phyloP scores from a whole-genome alignment of 192 early-diverging fungal species.

The Allomyces javanicus region DNA sequence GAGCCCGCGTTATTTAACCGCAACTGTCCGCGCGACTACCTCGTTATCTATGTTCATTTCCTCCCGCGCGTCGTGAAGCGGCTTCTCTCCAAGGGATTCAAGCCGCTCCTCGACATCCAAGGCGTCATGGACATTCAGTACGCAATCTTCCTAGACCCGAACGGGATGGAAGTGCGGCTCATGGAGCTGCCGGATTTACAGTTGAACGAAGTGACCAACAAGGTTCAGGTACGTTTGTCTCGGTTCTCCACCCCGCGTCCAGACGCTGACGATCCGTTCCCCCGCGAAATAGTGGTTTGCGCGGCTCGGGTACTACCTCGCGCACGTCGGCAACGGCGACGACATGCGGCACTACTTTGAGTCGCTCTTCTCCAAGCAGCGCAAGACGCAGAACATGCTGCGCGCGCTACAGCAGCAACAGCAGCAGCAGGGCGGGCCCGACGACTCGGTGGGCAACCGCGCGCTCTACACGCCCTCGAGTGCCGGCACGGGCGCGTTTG shows the following conservation, averaged over 20 bases:
- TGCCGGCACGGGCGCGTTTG: background rate
- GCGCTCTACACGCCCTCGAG: background rate
- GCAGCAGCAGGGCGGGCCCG: background rate
- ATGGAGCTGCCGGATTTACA: background rate
- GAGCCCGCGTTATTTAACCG: background rate
- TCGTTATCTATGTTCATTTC: background rate
- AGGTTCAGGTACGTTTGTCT: too few relatives aligned
- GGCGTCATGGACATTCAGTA: background rate
- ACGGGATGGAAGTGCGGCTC: background rate
- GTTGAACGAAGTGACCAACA: background rate
- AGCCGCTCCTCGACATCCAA: background rate
- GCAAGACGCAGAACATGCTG: background rate
- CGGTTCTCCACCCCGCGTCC: too few relatives aligned
- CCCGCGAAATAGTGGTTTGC: background rate
- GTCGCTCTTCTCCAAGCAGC: background rate
- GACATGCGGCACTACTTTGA: background rate
- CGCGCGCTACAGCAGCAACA: background rate
- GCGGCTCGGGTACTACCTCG: background rate
- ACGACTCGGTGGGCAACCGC: background rate
- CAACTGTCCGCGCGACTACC: background rate
- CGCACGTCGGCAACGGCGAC: background rate
- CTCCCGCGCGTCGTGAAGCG: background rate
- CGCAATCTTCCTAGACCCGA: background rate
- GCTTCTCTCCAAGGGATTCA: background rate
- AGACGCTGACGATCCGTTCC: too few relatives aligned